Conservation (phyloP, 495 filamentous ascomycete species). For the Penicillium coffeae region DNA sequence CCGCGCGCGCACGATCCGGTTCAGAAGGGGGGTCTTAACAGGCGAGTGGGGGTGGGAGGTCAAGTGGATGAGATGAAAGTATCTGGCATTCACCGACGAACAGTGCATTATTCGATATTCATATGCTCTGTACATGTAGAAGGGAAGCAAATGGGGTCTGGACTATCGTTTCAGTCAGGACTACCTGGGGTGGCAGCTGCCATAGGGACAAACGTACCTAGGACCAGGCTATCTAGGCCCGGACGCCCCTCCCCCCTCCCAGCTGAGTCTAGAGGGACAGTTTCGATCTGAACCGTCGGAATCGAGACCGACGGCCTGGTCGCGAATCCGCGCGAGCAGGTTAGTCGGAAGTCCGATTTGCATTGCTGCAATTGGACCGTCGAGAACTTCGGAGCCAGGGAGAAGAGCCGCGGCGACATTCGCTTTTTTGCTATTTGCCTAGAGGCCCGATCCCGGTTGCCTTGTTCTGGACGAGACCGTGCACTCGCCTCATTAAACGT, state of each 20-base stretch:
- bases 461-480: not conserved
- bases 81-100: no score
- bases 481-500: no score
- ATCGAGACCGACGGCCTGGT: slow-evolving; percentile 8
- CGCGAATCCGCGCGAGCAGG: not conserved
- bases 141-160: no score
- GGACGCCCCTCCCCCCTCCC: not conserved
- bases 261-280: no score
- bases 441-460: not conserved
- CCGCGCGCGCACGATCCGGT: not conserved
- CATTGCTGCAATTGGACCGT: not conserved
- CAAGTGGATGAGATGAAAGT: not conserved
- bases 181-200: no score
- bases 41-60: not conserved
- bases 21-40: not conserved
- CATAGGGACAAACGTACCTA: not conserved
- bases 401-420: no score
- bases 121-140: no score
- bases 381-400: no score
- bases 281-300: slow-evolving; percentile 14
- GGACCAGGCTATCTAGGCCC: slow-evolving; percentile 1
- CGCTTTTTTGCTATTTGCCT: not conserved
- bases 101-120: no score
- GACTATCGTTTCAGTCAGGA: no score
- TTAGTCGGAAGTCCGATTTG: not conserved